Evolutionary conservation across 345 rosid species (phyloP).

Genomic region (Murraya koenigii): DNA sequence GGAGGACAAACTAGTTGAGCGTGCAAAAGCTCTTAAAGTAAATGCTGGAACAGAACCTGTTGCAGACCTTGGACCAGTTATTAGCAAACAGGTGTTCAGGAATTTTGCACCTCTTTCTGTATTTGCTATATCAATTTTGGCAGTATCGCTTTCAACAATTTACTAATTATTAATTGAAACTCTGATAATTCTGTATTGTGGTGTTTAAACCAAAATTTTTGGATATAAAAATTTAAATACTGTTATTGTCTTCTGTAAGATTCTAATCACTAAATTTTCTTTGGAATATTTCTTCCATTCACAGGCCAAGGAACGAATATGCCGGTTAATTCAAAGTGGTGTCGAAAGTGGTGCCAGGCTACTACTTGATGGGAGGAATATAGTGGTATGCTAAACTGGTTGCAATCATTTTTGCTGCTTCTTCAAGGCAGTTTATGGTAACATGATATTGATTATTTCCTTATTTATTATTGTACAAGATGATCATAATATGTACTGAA

Average conservation of each 20-base stretch:
- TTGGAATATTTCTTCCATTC: conserved; percentile 22
- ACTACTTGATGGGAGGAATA: conserved; percentile 85
- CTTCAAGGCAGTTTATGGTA: neutral
- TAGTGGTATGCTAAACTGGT: conserved; percentile 47
- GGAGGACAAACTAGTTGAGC: conserved; percentile 71
- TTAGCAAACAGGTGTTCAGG: conserved; percentile 64
- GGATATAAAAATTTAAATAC: neutral
- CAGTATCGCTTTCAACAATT: neutral
- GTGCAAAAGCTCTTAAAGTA: conserved; percentile 84
- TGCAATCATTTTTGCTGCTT: neutral
- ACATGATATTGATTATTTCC: neutral
- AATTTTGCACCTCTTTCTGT: neutral
- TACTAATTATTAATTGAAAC: neutral
- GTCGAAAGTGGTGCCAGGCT: conserved; percentile 78
- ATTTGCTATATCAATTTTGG: neutral
- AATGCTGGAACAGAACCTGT: conserved; percentile 79
- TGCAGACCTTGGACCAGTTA: conserved; percentile 95
- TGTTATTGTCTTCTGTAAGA: neutral
- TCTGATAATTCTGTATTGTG: neutral
- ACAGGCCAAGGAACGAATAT: conserved; percentile 92
- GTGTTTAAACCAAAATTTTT: neutral
- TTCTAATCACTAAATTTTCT: neutral
- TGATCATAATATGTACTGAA: neutral
- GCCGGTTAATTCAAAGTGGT: conserved; percentile 76
- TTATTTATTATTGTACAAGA: neutral